phyloP scores from a whole-genome alignment of 1,139 yeast species.

The Debaryomyces robertsiae region DNA sequence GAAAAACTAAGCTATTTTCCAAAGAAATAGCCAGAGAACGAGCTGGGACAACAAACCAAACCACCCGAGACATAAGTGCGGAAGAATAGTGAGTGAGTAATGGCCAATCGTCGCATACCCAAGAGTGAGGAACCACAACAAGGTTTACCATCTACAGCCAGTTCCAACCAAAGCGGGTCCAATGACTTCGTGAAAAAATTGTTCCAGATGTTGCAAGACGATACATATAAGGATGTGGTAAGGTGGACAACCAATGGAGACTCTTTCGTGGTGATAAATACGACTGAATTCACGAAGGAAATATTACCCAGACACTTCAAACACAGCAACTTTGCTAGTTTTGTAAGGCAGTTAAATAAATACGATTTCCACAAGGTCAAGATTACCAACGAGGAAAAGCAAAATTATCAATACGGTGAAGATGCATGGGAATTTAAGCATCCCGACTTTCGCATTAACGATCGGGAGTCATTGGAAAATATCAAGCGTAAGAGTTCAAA shows the following conservation, averaged over 20 bases:
- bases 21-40: too few species aligned
- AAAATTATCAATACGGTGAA: constrained; percentile 64
- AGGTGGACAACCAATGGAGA: constrained; percentile 85
- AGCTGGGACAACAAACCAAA: too few species aligned
- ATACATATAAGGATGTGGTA: constrained; percentile 69
- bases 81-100: background rate
- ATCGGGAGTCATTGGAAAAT: constrained; percentile 70
- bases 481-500: constrained; percentile 72
- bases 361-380: constrained; percentile 96
- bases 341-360: constrained; percentile 92
- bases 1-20: too few species aligned
- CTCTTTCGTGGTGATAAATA: constrained; percentile 84
- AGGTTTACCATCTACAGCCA: constrained; percentile 21
- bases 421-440: constrained; percentile 95
- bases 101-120: constrained; percentile 9
- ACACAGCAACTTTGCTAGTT: constrained; percentile 90
- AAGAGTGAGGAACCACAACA: constrained; percentile 14
- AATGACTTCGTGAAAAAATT: constrained; percentile 78
- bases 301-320: constrained; percentile 90
- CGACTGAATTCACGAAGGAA: constrained; percentile 83
- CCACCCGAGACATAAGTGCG: too few species aligned
- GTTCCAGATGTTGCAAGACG: constrained; percentile 83
- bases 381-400: constrained; percentile 55
- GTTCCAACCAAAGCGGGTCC: constrained; percentile 48
- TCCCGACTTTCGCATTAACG: constrained; percentile 78